These are phyloP conservation scores for Terana coerulea DNA, from an alignment of 768 basidiomycete genomes.

Conservation along the genomic window DNA sequence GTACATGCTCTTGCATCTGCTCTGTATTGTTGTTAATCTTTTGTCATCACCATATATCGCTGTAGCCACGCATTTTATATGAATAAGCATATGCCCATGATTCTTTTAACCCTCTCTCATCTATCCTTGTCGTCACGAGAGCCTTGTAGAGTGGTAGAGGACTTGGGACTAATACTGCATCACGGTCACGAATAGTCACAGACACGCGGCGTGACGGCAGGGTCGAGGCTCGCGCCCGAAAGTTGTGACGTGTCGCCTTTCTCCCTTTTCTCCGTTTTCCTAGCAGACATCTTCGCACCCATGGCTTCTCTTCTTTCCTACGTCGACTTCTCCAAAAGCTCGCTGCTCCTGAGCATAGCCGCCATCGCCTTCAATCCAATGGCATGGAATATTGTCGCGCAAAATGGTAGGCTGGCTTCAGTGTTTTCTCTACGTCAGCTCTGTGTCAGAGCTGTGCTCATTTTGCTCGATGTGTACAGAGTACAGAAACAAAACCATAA, in stretches of 20 bases:
- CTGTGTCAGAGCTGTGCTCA: too few species aligned
- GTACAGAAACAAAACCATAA: conserved; percentile 84
- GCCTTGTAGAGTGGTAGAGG: too few species aligned
- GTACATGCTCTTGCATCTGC: conserved; percentile 6
- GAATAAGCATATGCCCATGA: background rate
- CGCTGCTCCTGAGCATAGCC: conserved; percentile 61
- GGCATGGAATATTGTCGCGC: conserved; percentile 94
- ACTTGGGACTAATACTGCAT: too few species aligned
- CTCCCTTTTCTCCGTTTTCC: background rate
- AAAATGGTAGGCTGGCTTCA: conserved; percentile 78
- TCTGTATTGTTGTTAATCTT: background rate
- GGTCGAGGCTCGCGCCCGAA: background rate
- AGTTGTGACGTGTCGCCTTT: conserved; percentile 6
- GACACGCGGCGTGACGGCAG: background rate
- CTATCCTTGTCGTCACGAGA: too few species aligned
- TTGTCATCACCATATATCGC: background rate
- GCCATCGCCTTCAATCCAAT: conserved; percentile 87
- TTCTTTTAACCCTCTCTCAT: background rate
- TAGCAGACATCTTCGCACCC: background rate
- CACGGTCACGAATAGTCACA: conserved; percentile 5
- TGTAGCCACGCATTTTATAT: background rate
- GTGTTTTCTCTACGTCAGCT: too few species aligned
- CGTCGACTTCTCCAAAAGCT: conserved; percentile 61
- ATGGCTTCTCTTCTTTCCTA: conserved; percentile 29
- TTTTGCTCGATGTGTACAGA: too few species aligned